Conservation (phyloP, 371 early-diverging fungal genomes). For the Lichtheimia ramosa region DNA sequence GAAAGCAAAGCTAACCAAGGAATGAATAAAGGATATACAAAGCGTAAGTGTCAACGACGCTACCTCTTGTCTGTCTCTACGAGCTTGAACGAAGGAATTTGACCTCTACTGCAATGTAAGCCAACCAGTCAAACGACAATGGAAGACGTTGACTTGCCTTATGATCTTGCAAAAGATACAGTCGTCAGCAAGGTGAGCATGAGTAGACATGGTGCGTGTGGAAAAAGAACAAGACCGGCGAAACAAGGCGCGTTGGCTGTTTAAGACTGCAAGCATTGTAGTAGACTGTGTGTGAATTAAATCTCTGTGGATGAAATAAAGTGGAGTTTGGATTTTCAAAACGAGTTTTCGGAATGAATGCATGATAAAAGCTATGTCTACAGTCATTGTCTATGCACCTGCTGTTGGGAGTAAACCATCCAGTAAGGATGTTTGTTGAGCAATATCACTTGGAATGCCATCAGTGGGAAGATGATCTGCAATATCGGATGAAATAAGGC, state of each 20-base stretch:
- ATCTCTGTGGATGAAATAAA: too few relatives aligned
- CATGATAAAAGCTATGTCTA: too few relatives aligned
- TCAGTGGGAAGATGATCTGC: background rate
- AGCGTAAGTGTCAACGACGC: constrained; percentile 18
- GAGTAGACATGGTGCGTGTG: constrained; percentile 16
- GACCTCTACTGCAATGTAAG: constrained; percentile 45
- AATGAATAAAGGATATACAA: background rate
- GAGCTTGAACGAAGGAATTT: constrained; percentile 82
- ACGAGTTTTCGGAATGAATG: too few relatives aligned
- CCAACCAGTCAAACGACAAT: background rate
- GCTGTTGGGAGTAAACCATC: too few relatives aligned
- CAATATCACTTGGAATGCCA: background rate
- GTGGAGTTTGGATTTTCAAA: too few relatives aligned
- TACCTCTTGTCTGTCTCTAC: constrained; percentile 80
- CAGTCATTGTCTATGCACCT: too few relatives aligned
- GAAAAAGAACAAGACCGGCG: constrained; percentile 9
- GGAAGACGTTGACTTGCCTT: constrained; percentile 28
- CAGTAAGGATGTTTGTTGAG: too few relatives aligned
- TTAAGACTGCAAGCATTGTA: background rate
- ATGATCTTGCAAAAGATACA: constrained; percentile 94
- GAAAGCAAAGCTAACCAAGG: constrained; percentile 58
- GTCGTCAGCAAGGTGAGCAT: constrained; percentile 32
- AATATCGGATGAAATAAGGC: constrained; percentile 8
- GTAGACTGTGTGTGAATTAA: too few relatives aligned
- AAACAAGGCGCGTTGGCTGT: background rate